These are phyloP conservation scores for rapeseed (Brassica napus) DNA, from an alignment of 345 rosid genomes.

Conservation along the genomic window Da-Ae NC_063438.1:22044501-22045000, in stretches of 20 bases:
- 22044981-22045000: constrained; percentile 62
- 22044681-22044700: constrained; percentile 63
- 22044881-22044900: constrained; percentile 44
- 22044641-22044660: constrained; percentile 58
- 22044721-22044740: constrained; percentile 21
- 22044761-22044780: constrained; percentile 47
- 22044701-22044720: constrained; percentile 60
- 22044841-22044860: constrained; percentile 61
- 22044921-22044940: constrained; percentile 41
- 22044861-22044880: constrained; percentile 49
- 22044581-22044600: constrained; percentile 41
- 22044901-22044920: constrained; percentile 55
- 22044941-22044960: constrained; percentile 51
- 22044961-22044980: constrained; percentile 44
- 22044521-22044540: constrained; percentile 57
- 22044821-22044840: constrained; percentile 53
- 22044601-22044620: constrained; percentile 46
- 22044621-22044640: constrained; percentile 52
- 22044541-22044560: constrained; percentile 62
- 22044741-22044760: constrained; percentile 50
- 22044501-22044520: constrained; percentile 24
- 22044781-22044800: constrained; percentile 54
- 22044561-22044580: constrained; percentile 37
- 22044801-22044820: constrained; percentile 66
- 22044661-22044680: constrained; percentile 51